Evolutionary conservation across 352 stramenopile genomes (phyloP), one percentile per base, ranked within the genome.

Genomic region (Phytophthora melonis): DNA sequence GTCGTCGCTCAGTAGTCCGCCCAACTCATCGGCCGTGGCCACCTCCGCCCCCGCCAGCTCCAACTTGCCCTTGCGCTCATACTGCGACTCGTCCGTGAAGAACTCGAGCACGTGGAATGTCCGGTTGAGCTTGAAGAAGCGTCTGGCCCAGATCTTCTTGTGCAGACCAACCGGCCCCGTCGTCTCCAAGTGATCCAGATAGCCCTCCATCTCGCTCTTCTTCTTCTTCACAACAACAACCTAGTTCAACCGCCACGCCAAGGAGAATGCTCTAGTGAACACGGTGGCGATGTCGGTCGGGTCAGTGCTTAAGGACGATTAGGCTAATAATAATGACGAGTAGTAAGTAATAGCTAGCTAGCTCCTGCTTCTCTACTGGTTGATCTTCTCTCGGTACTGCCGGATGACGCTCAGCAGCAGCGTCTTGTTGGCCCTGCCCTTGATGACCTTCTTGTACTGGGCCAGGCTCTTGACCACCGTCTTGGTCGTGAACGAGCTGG

Each of bases 81-180:
- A 56, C 63, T 88, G 77, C 3, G 75, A 68, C 30, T 69, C 76
- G 47, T 94, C 79, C 6, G 32, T 59, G 71, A 94, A 94, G 55
- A 88, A 72, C 59, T 94, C 87, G 61, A 94, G 84, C 39, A 78
- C 64, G 19, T 84, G 80, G 60, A 90, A 87, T 14, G 77, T 65
- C 8, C 58, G 13, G 55, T 91, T 82, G 21, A 94, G 63, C 27
- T 70, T 72, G 36, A 83, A 80, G 67, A 88, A 93, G 30, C 82
- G 79, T 7, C 66, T 74, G 41, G 63, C 80, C 87, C 87, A 93
- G 16, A 60, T 32, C 62, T 84, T 83, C 60, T 76, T 80, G 47
- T 80, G 70, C 53, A 70, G 50, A n/a, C 87, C 66, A 34, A 61
- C 30, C 36, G 53, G n/a, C 16, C 72, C 32, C 11, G 63, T 56